Conservation (phyloP, 2,329 filamentous ascomycete genomes). For the Pyricularia sp. region DNA sequence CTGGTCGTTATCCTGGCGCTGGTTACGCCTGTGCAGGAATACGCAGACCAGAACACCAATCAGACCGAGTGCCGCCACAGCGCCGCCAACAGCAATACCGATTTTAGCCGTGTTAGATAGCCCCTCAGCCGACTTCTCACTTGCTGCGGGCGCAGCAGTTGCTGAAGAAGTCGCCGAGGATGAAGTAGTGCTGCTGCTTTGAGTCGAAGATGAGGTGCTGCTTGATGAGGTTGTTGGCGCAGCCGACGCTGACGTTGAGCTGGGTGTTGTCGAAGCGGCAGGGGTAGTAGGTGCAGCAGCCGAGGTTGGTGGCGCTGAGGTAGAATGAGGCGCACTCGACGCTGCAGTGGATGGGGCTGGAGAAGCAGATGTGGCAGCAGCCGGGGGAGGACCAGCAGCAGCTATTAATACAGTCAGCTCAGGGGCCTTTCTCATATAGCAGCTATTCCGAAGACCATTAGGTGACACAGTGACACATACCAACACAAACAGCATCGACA, state of each 20-base stretch:
- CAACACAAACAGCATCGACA: constrained; percentile 11
- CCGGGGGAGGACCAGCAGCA: neutral
- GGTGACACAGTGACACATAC: constrained; percentile 9
- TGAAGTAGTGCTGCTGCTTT: neutral
- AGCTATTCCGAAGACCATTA: neutral
- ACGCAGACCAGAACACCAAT: constrained; percentile 5
- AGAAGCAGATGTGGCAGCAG: constrained; percentile 5
- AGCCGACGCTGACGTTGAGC: neutral
- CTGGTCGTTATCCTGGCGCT: neutral
- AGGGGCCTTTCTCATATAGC: neutral
- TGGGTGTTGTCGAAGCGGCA: neutral
- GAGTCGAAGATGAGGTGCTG: constrained; percentile 1
- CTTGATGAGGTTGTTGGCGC: neutral
- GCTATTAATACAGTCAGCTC: neutral
- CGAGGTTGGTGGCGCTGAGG: neutral
- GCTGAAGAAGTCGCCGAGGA: constrained; percentile 1
- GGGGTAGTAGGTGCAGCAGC: neutral
- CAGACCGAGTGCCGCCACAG: constrained; percentile 3
- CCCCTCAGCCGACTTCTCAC: neutral
- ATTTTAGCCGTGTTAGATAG: neutral
- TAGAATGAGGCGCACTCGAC: neutral
- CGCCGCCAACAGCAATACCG: constrained; percentile 6
- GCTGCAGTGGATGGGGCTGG: neutral
- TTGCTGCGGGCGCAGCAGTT: constrained; percentile 1
- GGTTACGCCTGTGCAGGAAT: constrained; percentile 10